Evolutionary conservation across 2,329 filamentous ascomycete species (phyloP).

Genomic region (Chrysosporium queenslandicum): DNA sequence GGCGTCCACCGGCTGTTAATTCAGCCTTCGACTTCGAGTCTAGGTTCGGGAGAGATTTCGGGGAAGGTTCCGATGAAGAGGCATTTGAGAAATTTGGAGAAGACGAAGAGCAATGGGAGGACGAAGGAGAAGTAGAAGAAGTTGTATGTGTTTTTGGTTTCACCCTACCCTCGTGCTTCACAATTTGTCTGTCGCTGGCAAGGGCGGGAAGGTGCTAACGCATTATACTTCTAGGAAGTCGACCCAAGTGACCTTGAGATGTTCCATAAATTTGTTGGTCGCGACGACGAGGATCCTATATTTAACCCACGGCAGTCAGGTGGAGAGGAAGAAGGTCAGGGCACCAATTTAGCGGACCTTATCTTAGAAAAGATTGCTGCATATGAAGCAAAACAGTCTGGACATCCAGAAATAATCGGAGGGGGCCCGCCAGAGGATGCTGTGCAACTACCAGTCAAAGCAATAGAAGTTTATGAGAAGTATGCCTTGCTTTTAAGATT

Average conservation of each 20-base stretch:
- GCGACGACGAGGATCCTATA: conserved; percentile 62
- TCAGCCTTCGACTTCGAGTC: conserved; percentile 70
- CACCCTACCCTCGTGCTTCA: background rate
- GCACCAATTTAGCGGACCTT: conserved; percentile 78
- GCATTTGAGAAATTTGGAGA: conserved; percentile 46
- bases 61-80: conserved; percentile 35
- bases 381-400: conserved; percentile 61
- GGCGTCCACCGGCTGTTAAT: conserved; percentile 30
- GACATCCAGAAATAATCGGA: conserved; percentile 39
- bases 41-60: conserved; percentile 52
- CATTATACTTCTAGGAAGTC: conserved; percentile 49
- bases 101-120: conserved; percentile 58
- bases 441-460: conserved; percentile 77
- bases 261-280: conserved; percentile 80
- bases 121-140: conserved; percentile 55
- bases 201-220: background rate
- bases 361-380: conserved; percentile 91
- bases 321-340: conserved; percentile 40
- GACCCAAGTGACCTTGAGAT: conserved; percentile 81
- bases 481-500: no score
- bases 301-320: conserved; percentile 48
- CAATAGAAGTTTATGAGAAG: conserved; percentile 90
- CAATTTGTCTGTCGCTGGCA: background rate
- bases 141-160: conserved; percentile 25
- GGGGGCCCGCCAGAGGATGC: conserved; percentile 62